Percentiles rank a stretch among this genome's conserved stretches.
Conservation (phyloP, 106 monocot genomes). For the Hemerocallis citrina region DNA sequence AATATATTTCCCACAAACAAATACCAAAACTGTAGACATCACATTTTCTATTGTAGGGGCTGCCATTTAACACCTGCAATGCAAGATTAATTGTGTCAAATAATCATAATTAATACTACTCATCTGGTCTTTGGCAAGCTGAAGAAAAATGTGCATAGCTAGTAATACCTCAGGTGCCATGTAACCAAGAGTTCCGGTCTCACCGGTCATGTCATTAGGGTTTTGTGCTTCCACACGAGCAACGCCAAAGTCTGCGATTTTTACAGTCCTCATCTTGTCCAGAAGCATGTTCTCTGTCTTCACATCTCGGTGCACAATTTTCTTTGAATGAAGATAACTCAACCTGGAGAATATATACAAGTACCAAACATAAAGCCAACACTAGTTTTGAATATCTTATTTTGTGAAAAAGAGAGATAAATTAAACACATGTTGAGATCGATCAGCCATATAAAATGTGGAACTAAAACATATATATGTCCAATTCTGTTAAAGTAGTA, state of each 20-base stretch:
- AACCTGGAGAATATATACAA: slow-evolving; percentile 21
- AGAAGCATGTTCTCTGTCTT: slow-evolving; percentile 93
- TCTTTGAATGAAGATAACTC: slow-evolving; percentile 66
- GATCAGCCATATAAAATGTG: not conserved
- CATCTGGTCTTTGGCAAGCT: no score
- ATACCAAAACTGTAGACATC: slow-evolving; percentile 89
- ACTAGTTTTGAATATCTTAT: no score
- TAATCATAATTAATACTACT: no score
- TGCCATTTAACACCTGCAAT: slow-evolving; percentile 69
- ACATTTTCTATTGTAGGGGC: slow-evolving; percentile 78
- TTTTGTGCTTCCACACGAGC: slow-evolving; percentile 72
- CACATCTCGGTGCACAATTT: slow-evolving; percentile 82
- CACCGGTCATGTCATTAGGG: slow-evolving; percentile 88
- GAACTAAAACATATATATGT: not conserved
- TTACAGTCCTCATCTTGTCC: slow-evolving; percentile 57
- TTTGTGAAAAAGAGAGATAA: not conserved
- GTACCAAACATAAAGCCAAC: not conserved
- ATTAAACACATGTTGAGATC: no score
- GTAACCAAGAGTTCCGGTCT: slow-evolving; percentile 76
- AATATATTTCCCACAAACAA: slow-evolving; percentile 86
- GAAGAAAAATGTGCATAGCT: no score
- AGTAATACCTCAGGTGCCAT: slow-evolving; percentile 67
- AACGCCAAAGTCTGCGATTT: slow-evolving; percentile 89
- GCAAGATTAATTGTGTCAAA: no score
- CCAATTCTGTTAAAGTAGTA: not conserved